Base-by-base conservation (phyloP, 148 eudicot genomes). In the Dianthus caryophyllus region DNA sequence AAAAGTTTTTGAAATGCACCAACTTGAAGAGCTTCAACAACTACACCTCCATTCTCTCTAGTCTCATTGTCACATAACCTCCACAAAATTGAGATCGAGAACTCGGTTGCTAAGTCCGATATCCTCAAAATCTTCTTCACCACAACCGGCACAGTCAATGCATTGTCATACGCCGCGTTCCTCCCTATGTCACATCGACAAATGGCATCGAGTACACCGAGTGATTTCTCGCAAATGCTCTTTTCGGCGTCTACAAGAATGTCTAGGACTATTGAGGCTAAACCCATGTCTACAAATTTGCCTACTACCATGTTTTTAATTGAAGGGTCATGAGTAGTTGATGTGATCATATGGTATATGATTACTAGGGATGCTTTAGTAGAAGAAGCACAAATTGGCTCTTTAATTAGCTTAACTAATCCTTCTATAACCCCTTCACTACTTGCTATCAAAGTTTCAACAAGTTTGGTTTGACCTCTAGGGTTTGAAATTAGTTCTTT, bases 1-100 rank as follows among this genome's bases (percentile, higher is more conserved):
- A 90, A 63, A 2, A 90, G 78, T 69, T 90, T 90, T 77, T 88
- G 97, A 80, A 90, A 90, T 0, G 89, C 97, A 18, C 97, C 97
- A 5, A 88, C 85, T 75, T 83, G 80, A 61, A 90, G 81, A 30
- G 95, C 89, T 67, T 84, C 91, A 9, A 82, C 76, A 50, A 84
- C 50, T 21, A 82, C 85, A 14, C 44, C 85, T n/a, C 73, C 81
- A 31, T 55, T 75, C 66, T 74, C 83, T 6, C 66, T 75, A 18
- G 48, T 63, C 65, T 80, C 85, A 18, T 73, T 65, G 74, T 74
- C 79, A 61, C 77, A 58, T 29, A 90, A 58, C 68, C 81, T 88
- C 86, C 82, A 90, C 0, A 90, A 55, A 0, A 81, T 51, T 0
- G 89, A 88, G 13, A 90, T 85, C 22, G 97, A 73, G 41, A 88